Percentiles rank a stretch among this genome's conserved stretches.
Evolutionary conservation across 306 rosid species (phyloP).

Genomic region (Albizia julibrissin): DNA sequence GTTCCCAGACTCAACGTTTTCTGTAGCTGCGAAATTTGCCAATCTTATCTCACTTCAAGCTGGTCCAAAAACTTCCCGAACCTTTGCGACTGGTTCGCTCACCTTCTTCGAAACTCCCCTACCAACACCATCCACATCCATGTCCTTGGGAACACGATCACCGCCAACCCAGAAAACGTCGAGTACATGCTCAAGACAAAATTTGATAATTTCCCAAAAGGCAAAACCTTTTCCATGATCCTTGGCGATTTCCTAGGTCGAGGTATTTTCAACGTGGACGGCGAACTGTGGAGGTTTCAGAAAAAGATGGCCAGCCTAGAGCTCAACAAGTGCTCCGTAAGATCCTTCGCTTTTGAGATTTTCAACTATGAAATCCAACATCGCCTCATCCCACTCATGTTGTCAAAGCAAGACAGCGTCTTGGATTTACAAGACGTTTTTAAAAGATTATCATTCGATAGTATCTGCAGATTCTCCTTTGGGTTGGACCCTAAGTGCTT

Average conservation of each 20-base stretch:
- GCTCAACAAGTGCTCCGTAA: slow-evolving; percentile 50
- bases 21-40: slow-evolving; percentile 68
- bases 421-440: slow-evolving; percentile 80
- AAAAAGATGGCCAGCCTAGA: slow-evolving; percentile 64
- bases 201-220: slow-evolving; percentile 77
- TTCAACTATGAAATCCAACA: slow-evolving; percentile 55
- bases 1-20: slow-evolving; percentile 25
- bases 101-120: slow-evolving; percentile 61
- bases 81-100: slow-evolving; percentile 79
- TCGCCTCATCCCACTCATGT: slow-evolving; percentile 61
- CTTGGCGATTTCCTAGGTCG: slow-evolving; percentile 74
- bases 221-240: slow-evolving; percentile 64
- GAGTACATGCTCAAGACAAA: slow-evolving; percentile 74
- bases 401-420: slow-evolving; percentile 28
- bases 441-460: slow-evolving; percentile 65
- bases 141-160: slow-evolving; percentile 62
- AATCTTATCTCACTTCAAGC: slow-evolving; percentile 52
- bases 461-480: slow-evolving; percentile 70
- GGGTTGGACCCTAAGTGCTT: slow-evolving; percentile 78
- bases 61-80: slow-evolving; percentile 64
- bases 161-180: slow-evolving; percentile 75
- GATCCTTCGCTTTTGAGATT: slow-evolving; percentile 63
- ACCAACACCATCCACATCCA: slow-evolving; percentile 74
- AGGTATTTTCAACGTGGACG: slow-evolving; percentile 89
- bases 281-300: slow-evolving; percentile 72